Conservation (phyloP, 2,329 filamentous ascomycete species). For the Diplodia scrobiculata region DNA sequence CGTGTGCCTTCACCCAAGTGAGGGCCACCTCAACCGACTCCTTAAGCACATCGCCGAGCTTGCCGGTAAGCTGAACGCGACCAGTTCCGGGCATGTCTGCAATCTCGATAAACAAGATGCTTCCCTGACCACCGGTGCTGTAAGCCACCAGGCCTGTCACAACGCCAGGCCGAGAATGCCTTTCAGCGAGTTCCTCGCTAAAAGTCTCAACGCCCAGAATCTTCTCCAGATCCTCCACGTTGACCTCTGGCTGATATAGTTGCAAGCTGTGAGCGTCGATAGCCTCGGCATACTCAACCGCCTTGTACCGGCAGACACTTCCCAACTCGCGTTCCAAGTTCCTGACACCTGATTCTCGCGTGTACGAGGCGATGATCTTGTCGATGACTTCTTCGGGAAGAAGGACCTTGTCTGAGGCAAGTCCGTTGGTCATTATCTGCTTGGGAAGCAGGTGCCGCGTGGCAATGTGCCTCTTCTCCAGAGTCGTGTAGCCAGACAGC, state of each 20-base stretch:
- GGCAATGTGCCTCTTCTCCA: slow-evolving; percentile 96
- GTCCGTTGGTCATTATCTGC: slow-evolving; percentile 87
- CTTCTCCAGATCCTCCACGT: slow-evolving; percentile 77
- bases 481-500: slow-evolving; percentile 90
- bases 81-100: slow-evolving; percentile 95
- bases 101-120: slow-evolving; percentile 97
- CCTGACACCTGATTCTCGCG: slow-evolving; percentile 91
- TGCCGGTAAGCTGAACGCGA: slow-evolving; percentile 91
- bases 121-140: slow-evolving; percentile 79
- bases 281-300: slow-evolving; percentile 90
- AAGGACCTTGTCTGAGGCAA: slow-evolving; percentile 71
- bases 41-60: slow-evolving; percentile 93
- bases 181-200: slow-evolving; percentile 93
- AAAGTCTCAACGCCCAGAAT: slow-evolving; percentile 93
- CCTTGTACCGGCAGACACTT: slow-evolving; percentile 90
- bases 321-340: slow-evolving; percentile 96
- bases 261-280: slow-evolving; percentile 68
- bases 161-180: slow-evolving; percentile 77
- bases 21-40: slow-evolving; percentile 95
- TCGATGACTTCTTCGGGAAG: slow-evolving; percentile 84
- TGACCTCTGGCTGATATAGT: slow-evolving; percentile 72
- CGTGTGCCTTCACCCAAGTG: slow-evolving; percentile 95
- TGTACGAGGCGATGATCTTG: slow-evolving; percentile 95
- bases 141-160: slow-evolving; percentile 93
- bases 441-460: slow-evolving; percentile 92